Evolutionary conservation across 768 basidiomycete genomes (phyloP), one percentile per base, ranked within the genome.

Genomic region (Postia placenta): DNA sequence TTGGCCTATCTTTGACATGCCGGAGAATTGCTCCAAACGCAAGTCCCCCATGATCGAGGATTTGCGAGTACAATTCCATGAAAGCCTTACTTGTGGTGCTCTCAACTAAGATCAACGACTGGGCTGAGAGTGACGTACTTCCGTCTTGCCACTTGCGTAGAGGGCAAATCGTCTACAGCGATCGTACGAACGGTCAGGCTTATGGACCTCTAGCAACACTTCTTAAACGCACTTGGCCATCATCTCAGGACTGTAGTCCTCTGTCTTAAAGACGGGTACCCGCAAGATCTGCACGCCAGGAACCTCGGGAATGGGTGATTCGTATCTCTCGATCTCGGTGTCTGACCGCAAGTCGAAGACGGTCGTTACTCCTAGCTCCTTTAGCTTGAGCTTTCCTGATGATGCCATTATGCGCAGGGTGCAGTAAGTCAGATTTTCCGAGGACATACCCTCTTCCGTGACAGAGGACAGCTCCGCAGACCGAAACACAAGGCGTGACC

Each of bases 231-330:
- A 89, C 87, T 79, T 85, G 58, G 88, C 84, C 79, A 91, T 85
- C 67, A 74, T 79, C 65, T 89, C 84, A 19, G 87, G 87, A 61
- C 86, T 88, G 64, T 90, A 90, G 61, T 91, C 88, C 61, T 83
- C 83, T 40, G 69, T 79, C 57, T 75, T 68, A 52, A 78, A 78
- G 5, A 90, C 84, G 0, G 88, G 87, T 12, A 70, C 68, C 47
- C 75, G 81, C 14, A 80, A 40, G 45, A 88, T 63, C 30, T 79
- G 72, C 20, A 89, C 73, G 5, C 80, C 84, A 23, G 80, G 76
- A 49, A 91, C 81, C 12, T 61, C 53, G 40, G 87, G 87, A 45
- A 76, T 67, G 11, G 85, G 84, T 3, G 78, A 63, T 45, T 80
- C 74, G 65, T 86, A 91, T 64, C 87, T 87, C 56, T 67, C 69